Evolutionary conservation across 1,139 yeast species (phyloP).

Genomic region (Kodamaea anthophila): DNA sequence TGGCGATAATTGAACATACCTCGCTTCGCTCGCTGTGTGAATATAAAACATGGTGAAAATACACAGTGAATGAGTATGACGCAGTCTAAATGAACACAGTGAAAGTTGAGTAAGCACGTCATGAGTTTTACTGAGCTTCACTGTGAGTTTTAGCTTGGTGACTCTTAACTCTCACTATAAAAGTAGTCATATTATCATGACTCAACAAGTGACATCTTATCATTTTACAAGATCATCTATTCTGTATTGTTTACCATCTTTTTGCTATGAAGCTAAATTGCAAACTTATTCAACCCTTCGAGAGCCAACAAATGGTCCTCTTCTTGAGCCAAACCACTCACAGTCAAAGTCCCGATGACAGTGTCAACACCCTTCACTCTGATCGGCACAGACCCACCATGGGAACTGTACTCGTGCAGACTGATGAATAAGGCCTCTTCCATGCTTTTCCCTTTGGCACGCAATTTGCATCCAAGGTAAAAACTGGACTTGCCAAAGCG

Average conservation of each 20-base stretch:
- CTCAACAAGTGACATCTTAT: no score
- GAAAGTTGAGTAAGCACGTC: no score
- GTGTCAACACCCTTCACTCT: constrained; percentile 38
- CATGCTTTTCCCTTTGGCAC: constrained; percentile 20
- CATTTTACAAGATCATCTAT: no score
- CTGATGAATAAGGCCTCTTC: constrained; percentile 38
- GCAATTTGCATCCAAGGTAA: constrained; percentile 45
- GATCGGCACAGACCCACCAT: constrained; percentile 61
- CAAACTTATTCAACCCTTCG: constrained; percentile 10
- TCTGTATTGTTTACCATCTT: no score
- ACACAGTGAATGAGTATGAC: no score
- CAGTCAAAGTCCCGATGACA: constrained; percentile 50
- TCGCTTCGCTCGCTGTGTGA: no score
- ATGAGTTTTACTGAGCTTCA: no score
- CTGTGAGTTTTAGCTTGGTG: no score
- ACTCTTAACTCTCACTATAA: no score
- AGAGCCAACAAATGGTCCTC: constrained; percentile 42
- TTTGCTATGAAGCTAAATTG: not conserved
- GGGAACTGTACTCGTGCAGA: constrained; percentile 47
- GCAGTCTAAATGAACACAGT: no score
- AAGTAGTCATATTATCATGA: not conserved
- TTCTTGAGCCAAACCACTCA: constrained; percentile 51
- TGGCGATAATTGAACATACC: no score
- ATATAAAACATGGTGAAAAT: no score
- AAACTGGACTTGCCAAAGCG: constrained; percentile 51